A percentile compares a stretch with the other conserved stretches of the same genome.
Evolutionary conservation across 2,329 filamentous ascomycete genomes (phyloP).

Genomic region (Blastomyces silverae): DNA sequence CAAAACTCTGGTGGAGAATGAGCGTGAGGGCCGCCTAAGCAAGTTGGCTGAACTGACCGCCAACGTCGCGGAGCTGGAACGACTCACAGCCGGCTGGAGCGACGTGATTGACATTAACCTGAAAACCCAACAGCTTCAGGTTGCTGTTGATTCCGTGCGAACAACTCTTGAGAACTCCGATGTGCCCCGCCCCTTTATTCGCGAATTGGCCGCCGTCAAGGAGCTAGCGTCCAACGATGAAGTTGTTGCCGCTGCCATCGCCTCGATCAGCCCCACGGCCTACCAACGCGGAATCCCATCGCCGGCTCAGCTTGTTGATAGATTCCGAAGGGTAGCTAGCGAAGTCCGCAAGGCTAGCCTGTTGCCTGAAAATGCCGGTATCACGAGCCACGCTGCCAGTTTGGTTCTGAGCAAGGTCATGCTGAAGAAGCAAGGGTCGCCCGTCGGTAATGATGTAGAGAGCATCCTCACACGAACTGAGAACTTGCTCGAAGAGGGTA

Average conservation of each 20-base stretch:
- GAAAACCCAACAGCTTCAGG: slow-evolving; percentile 90
- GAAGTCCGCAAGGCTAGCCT: slow-evolving; percentile 94
- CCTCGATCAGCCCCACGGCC: slow-evolving; percentile 87
- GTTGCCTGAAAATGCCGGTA: slow-evolving; percentile 85
- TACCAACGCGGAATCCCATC: slow-evolving; percentile 90
- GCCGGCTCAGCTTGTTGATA: slow-evolving; percentile 78
- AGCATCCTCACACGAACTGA: slow-evolving; percentile 86
- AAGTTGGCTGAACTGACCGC: slow-evolving; percentile 73
- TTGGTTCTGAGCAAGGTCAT: slow-evolving; percentile 86
- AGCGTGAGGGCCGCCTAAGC: slow-evolving; percentile 78
- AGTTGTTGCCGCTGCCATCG: slow-evolving; percentile 86
- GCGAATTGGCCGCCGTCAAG: slow-evolving; percentile 88
- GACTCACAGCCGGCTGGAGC: slow-evolving; percentile 83
- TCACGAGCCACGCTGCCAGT: slow-evolving; percentile 88
- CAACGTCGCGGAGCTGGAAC: slow-evolving; percentile 75
- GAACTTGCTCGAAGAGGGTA: slow-evolving; percentile 82
- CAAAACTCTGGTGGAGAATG: slow-evolving; percentile 72
- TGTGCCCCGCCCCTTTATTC: slow-evolving; percentile 76
- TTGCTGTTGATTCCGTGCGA: slow-evolving; percentile 88
- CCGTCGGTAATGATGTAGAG: slow-evolving; percentile 83
- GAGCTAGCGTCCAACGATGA: slow-evolving; percentile 78
- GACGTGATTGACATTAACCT: slow-evolving; percentile 83
- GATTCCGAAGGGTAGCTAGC: slow-evolving; percentile 83
- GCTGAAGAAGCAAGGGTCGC: slow-evolving; percentile 87
- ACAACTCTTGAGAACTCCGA: slow-evolving; percentile 69